Conservation (phyloP, 805 yeast species). For the Danielia reshetovae region DNA sequence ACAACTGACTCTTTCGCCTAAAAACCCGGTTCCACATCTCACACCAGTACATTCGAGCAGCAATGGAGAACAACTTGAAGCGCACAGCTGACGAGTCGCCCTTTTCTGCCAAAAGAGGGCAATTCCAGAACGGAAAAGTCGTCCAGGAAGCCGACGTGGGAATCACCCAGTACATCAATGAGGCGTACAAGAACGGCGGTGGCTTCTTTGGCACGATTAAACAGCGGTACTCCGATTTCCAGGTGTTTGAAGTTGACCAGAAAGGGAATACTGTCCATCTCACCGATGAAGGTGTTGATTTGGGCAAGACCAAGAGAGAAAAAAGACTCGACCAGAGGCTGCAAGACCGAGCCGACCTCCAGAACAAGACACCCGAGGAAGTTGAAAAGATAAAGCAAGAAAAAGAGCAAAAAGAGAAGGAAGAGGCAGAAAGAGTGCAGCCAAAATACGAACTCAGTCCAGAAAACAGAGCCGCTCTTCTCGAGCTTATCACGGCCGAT, state of each 20-base stretch:
- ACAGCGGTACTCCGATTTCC: constrained; percentile 88
- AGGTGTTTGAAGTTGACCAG: constrained; percentile 80
- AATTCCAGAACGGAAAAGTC: constrained; percentile 18
- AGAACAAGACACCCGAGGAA: constrained; percentile 31
- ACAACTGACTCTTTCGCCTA: neutral
- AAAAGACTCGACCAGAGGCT: constrained; percentile 42
- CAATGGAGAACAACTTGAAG: neutral
- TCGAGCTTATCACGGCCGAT: constrained; percentile 53
- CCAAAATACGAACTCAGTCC: constrained; percentile 43
- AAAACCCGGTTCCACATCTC: too few species aligned
- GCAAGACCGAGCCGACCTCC: constrained; percentile 34
- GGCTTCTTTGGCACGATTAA: constrained; percentile 82
- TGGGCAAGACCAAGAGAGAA: constrained; percentile 44
- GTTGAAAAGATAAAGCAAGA: constrained; percentile 25
- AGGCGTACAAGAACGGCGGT: constrained; percentile 29
- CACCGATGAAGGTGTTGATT: constrained; percentile 63
- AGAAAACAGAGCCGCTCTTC: constrained; percentile 45
- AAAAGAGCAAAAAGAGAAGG: constrained; percentile 11
- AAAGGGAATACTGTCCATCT: constrained; percentile 72
- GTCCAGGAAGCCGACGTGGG: constrained; percentile 82
- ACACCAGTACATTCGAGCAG: neutral
- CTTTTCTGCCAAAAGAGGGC: neutral
- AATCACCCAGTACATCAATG: constrained; percentile 64
- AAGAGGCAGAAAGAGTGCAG: neutral
- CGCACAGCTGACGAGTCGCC: neutral